Evolutionary conservation across 2,329 filamentous ascomycete species (phyloP).

Genomic region (Orbilia ellipsospora): DNA sequence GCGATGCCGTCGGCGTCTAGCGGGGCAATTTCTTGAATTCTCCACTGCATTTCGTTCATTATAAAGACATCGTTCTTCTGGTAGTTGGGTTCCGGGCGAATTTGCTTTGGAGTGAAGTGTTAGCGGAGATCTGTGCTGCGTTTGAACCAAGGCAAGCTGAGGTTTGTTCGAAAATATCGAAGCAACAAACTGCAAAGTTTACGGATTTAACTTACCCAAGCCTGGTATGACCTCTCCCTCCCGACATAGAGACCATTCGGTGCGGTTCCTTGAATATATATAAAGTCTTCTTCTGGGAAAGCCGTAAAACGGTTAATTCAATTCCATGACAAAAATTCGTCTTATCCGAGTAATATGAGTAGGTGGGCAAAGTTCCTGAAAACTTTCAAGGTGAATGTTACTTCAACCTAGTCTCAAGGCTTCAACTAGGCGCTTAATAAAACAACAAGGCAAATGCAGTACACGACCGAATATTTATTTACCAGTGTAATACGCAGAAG

Average conservation of each 20-base stretch:
- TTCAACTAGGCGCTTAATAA: neutral
- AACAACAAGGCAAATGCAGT: neutral
- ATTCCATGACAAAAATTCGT: too few species aligned
- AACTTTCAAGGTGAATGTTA: too few species aligned
- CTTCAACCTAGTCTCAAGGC: too few species aligned
- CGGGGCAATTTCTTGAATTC: neutral
- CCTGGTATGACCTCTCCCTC: too few species aligned
- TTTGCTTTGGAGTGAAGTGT: neutral
- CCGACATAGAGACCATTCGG: too few species aligned
- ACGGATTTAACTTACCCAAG: too few species aligned
- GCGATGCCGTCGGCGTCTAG: neutral
- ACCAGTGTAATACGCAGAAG: neutral
- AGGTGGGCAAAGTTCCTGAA: too few species aligned
- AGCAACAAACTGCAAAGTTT: too few species aligned
- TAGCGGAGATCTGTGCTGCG: neutral
- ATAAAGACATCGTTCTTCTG: neutral
- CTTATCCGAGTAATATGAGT: too few species aligned
- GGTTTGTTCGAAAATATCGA: neutral
- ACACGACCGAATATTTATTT: neutral
- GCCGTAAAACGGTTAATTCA: too few species aligned
- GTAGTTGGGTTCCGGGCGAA: slow-evolving; percentile 2
- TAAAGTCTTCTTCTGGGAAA: too few species aligned
- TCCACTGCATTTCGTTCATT: neutral
- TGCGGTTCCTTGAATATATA: too few species aligned
- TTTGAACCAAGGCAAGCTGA: neutral